These are phyloP conservation scores for Acarospora socialis DNA, from an alignment of 2,329 filamentous ascomycete genomes.

Conservation along the genomic window DNA sequence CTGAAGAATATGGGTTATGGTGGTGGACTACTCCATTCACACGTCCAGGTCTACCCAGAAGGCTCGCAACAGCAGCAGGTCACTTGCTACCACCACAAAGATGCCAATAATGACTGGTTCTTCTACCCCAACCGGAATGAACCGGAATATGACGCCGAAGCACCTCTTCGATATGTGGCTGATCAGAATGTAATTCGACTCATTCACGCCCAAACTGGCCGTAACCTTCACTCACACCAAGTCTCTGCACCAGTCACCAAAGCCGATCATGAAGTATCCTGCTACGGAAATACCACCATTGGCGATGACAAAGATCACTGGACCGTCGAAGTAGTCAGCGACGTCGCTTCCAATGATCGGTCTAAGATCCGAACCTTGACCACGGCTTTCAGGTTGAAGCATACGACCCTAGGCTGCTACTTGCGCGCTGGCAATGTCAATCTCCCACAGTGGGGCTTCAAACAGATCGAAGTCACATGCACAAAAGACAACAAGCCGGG, in stretches of 20 bases:
- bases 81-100: constrained; percentile 99
- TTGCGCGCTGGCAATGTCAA: constrained; percentile 91
- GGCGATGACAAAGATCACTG: constrained; percentile 98
- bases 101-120: constrained; percentile 99
- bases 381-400: constrained; percentile 78
- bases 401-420: constrained; percentile 75
- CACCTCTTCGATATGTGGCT: constrained; percentile 57
- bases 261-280: constrained; percentile 81
- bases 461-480: constrained; percentile 96
- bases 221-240: constrained; percentile 90
- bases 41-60: constrained; percentile 90
- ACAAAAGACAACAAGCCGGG: constrained; percentile 82
- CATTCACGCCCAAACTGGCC: constrained; percentile 87
- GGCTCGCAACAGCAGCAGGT: constrained; percentile 91
- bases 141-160: constrained; percentile 55
- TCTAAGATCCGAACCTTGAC: constrained; percentile 82
- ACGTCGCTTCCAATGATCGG: constrained; percentile 74
- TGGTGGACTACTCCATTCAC: constrained; percentile 87
- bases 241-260: constrained; percentile 83
- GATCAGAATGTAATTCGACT: constrained; percentile 70
- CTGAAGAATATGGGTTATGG: constrained; percentile 99
- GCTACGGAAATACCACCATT: constrained; percentile 87
- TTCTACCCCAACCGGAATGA: constrained; percentile 86
- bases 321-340: constrained; percentile 79
- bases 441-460: constrained; percentile 97